phyloP scores from a whole-genome alignment of 371 early-diverging fungal species.

The Zancudomyces culisetae region DNA sequence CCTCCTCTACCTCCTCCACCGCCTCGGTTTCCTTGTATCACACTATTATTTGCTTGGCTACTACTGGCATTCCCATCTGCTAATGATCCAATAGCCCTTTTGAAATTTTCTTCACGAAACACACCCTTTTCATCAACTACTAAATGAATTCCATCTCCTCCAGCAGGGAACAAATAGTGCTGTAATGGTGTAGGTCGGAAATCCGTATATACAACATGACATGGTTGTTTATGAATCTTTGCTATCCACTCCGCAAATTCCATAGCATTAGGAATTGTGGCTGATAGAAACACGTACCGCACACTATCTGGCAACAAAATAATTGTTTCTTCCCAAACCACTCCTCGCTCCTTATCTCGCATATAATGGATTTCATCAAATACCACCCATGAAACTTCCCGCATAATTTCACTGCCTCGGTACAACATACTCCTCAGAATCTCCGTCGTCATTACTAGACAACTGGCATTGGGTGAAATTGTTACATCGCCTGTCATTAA shows the following conservation, averaged over 20 bases:
- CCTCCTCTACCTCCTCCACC: slow-evolving; percentile 30
- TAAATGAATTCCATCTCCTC: slow-evolving; percentile 83
- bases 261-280: slow-evolving; percentile 99
- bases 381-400: slow-evolving; percentile 98
- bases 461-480: slow-evolving; percentile 91
- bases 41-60: slow-evolving; percentile 20
- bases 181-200: slow-evolving; percentile 98
- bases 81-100: slow-evolving; percentile 60
- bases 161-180: slow-evolving; percentile 89
- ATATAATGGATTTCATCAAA: slow-evolving; percentile 99
- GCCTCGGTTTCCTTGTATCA: slow-evolving; percentile 20
- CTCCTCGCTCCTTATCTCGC: slow-evolving; percentile 92
- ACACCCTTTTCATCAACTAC: slow-evolving; percentile 90
- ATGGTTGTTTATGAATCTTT: slow-evolving; percentile 86
- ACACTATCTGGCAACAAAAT: slow-evolving; percentile 91
- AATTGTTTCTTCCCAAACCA: slow-evolving; percentile 99
- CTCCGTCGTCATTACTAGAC: slow-evolving; percentile 99
- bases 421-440: slow-evolving; percentile 99
- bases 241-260: slow-evolving; percentile 99
- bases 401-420: slow-evolving; percentile 93
- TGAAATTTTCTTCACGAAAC: slow-evolving; percentile 91
- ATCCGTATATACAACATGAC: slow-evolving; percentile 99
- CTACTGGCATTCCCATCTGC: slow-evolving; percentile 34
- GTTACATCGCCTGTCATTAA: slow-evolving; percentile 99
- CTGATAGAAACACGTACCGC: slow-evolving; percentile 94